Evolutionary conservation across 2,329 filamentous ascomycete species (phyloP).

Genomic region (Zopfia rhizophila): DNA sequence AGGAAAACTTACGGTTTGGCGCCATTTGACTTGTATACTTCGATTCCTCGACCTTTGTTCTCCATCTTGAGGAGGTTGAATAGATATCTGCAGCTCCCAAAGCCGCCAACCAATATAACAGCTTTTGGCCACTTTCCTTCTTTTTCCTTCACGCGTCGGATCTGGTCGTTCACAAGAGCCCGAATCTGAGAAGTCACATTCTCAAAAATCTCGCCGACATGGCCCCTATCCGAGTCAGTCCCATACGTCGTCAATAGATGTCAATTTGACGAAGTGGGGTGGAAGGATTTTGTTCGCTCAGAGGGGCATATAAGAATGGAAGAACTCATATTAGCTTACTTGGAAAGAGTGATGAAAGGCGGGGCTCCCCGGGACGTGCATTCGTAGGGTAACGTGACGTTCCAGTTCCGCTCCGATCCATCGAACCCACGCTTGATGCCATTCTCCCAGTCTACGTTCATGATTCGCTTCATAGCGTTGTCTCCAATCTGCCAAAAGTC

Average conservation of each 20-base stretch:
- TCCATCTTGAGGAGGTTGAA: conserved; percentile 12
- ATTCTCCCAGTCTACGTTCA: conserved; percentile 33
- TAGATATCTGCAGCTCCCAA: conserved; percentile 23
- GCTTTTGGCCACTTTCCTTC: conserved; percentile 5
- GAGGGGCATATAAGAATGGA: background rate
- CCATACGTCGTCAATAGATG: too few species aligned
- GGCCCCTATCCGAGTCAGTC: too few species aligned
- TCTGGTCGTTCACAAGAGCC: background rate
- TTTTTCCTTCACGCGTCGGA: background rate
- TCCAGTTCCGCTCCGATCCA: conserved; percentile 16
- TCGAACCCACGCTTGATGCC: conserved; percentile 32
- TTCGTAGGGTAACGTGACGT: conserved; percentile 13
- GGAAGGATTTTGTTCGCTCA: too few species aligned
- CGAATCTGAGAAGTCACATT: too few species aligned
- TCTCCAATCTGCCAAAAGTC: conserved; percentile 19
- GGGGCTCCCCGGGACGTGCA: conserved; percentile 15
- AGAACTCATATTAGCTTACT: conserved; percentile 9
- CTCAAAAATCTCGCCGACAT: too few species aligned
- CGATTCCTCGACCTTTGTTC: conserved; percentile 16
- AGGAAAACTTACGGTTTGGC: conserved; percentile 3
- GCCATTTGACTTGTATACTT: conserved; percentile 15
- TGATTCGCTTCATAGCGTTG: conserved; percentile 24
- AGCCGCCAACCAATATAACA: conserved; percentile 22
- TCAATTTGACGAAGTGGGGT: too few species aligned
- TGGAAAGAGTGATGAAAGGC: conserved; percentile 4